A percentile compares a stretch with the other conserved stretches of the same genome.
Conservation (phyloP, 345 rosid genomes). For the Lumnitzera littorea region DNA sequence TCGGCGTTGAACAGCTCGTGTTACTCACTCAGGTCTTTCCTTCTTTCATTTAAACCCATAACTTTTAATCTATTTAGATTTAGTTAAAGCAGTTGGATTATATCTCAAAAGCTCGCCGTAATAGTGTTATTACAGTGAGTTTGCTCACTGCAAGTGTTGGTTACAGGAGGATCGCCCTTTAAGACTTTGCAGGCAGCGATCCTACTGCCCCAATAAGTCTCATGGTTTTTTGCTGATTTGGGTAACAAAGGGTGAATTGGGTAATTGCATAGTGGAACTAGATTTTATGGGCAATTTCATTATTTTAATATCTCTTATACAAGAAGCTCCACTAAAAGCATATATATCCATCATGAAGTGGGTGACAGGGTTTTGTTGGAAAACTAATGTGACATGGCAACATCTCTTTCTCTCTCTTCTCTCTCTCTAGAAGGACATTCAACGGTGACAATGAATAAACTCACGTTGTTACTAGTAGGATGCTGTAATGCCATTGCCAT, state of each 20-base stretch:
- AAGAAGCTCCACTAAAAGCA: not conserved
- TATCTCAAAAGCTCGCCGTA: no score
- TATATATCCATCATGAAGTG: constrained; percentile 6
- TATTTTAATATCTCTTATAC: not conserved
- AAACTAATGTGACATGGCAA: not conserved
- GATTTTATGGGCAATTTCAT: not conserved
- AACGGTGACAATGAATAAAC: no score
- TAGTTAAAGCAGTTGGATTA: no score
- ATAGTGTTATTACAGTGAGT: no score
- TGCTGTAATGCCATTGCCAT: no score
- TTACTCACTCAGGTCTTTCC: constrained; percentile 81
- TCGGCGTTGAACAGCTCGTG: constrained; percentile 98
- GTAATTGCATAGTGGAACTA: not conserved
- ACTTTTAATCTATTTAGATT: not conserved
- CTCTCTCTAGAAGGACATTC: constrained; percentile 6
- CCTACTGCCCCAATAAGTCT: no score
- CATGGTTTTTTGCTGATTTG: no score
- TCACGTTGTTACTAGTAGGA: no score
- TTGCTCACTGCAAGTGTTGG: no score
- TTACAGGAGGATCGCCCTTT: no score
- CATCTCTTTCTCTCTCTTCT: not conserved
- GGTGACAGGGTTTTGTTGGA: constrained; percentile 2
- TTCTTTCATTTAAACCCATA: not conserved
- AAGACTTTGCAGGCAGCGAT: no score
- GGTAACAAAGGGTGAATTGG: no score